Base-by-base conservation (phyloP, 2,329 filamentous ascomycete genomes). In the Didymella arachidicola region DNA sequence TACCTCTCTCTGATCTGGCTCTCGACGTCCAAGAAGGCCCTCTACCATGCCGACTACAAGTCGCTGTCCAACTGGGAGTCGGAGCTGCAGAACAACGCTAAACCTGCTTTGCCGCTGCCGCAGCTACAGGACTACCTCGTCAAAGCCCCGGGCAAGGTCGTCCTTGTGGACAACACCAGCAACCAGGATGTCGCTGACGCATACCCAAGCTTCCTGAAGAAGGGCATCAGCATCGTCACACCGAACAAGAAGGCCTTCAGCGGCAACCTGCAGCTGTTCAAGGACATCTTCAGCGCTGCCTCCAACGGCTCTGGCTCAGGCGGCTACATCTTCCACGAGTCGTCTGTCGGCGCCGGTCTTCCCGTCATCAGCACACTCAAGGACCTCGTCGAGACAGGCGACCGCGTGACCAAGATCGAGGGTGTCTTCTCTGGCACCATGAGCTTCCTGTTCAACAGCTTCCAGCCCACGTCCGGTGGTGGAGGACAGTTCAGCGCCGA, bases 171-270 rank as follows among this genome's bases (percentile, higher is more conserved):
- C 84, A 98, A 98, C 82, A 99, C 95, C 51, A 96, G 91, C 79
- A 93, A 92, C 68, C 89, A 94, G 70, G 88, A 90, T 64, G 84
- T 99, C 29, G 95, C 94, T 47, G 86, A 91, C 61, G 80, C 86
- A 29, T 99, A 99, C 78, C 93, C 95, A 1, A 78, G 85, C 45
- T 91, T 96, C 78, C 82, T 99, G 61, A 84, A 86, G 71, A 86
- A 87, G 63, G 94, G 93, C 12, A 89, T 99, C 77, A 94, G 88
- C 78, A 87, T 99, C 69, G 92, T 98, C 27, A 99, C 95, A 0
- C 93, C 95, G 42, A 99, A 98, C 84, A 99, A 99, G 83, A 99
- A 99, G 80, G 94, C 91, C 14, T 99, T 99, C 80, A 96, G 92
- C 0, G 88, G 90, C 57, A 87, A 86, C 44, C 88, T 91, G 71